Conservation (phyloP, 768 basidiomycete genomes). For the Russula ochroleuca region DNA sequence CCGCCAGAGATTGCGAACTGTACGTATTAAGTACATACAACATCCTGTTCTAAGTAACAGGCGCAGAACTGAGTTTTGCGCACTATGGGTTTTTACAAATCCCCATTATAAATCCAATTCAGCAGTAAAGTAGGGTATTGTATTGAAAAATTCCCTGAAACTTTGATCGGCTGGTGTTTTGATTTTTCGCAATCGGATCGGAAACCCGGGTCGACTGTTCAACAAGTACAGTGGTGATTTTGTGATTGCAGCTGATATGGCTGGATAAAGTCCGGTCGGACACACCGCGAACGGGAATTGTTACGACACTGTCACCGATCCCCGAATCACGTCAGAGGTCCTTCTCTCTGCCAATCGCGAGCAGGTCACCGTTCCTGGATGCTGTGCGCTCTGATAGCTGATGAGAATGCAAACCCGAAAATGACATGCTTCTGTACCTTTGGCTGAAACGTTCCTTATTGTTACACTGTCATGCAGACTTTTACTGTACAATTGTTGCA, state of each 20-base stretch:
- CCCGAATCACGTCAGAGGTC: background rate
- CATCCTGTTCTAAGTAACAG: background rate
- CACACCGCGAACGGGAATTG: background rate
- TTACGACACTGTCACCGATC: slow-evolving; percentile 3
- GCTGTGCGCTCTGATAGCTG: slow-evolving; percentile 4
- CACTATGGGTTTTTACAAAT: background rate
- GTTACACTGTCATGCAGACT: background rate
- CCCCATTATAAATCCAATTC: background rate
- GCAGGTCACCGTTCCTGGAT: slow-evolving; percentile 8
- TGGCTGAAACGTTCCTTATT: background rate
- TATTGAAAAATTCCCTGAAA: background rate
- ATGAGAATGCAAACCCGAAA: background rate
- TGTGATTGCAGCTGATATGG: background rate
- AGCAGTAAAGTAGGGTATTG: background rate
- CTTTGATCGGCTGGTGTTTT: background rate
- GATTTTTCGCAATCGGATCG: background rate
- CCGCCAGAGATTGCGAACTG: background rate
- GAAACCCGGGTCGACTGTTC: background rate
- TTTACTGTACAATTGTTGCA: background rate
- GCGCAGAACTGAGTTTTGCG: background rate
- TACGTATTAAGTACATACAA: background rate
- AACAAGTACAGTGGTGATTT: background rate
- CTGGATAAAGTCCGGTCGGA: background rate
- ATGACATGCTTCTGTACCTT: background rate
- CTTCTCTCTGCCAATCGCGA: background rate